Evolutionary conservation across 257 asterid genomes (phyloP), one percentile per base, ranked within the genome.

Genomic region (Solanum gandarillasii): DNA sequence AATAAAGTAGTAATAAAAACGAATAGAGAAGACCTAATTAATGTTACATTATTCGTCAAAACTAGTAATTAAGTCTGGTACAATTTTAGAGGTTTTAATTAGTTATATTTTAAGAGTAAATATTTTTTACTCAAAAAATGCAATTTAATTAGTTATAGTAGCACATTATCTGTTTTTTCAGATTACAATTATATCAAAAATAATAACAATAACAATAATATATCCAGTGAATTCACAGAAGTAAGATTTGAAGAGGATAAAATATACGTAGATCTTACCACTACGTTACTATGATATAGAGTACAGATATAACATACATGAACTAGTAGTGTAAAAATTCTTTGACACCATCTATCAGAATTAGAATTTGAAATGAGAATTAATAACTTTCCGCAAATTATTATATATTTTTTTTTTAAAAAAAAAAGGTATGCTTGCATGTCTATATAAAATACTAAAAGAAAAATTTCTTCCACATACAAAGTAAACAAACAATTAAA

Each of bases 151-250:
- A n/a, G 72, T 65, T 65, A 65, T n/a, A 65, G 72, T n/a, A 65
- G 31, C 12, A 65, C 29, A 65, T 10, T 65, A 62, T 62, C 71
- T n/a, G n/a, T 20, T 62, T 62, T 62, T 9, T 23, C 6, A 60
- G 29, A 60, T 23, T 60, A 60, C 70, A 23, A 60, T 21, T 58
- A 58, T 9, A 20, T 58, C 0, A 58, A 21, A 1, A 21, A 21
- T 3, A 60, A 60, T 23, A 21, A 21, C 6, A 60, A 60, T 23
- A 60, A 60, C 7, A 62, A 62, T 4, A 23, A 60, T 5, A 1
- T n/a, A 62, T n/a, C 1, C 3, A 4, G 2, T n/a, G 1, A 10
- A 62, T 4, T n/a, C 1, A 4, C 0, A 62, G 1, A 62, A 62
- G 0, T 62, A 25, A 62, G 6, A 10, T 62, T 62, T n/a, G 5